Percentiles rank a stretch among this genome's conserved stretches.
These are phyloP conservation scores for Roridomyces roridus DNA, from an alignment of 768 basidiomycete species.

Conservation along the genomic window DNA sequence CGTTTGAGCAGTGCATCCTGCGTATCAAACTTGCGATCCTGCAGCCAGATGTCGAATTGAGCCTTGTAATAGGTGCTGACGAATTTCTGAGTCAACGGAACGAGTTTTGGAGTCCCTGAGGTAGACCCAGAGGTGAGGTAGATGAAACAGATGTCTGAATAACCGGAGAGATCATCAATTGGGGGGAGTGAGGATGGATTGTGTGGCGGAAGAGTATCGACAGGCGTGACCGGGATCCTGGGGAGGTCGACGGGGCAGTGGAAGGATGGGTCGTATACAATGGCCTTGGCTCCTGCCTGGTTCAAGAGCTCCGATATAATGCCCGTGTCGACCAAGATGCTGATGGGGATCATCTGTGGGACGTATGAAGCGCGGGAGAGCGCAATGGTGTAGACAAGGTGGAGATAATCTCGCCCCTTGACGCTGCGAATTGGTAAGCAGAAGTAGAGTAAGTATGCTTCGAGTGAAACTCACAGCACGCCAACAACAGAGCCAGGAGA, in stretches of 20 bases:
- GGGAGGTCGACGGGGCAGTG: conserved; percentile 1
- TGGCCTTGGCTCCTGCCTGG: conserved; percentile 3
- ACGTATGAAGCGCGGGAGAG: conserved; percentile 3
- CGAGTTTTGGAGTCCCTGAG: conserved; percentile 7
- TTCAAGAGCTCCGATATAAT: conserved; percentile 4
- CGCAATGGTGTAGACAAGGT: conserved; percentile 4
- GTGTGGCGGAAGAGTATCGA: background rate
- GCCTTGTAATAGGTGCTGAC: conserved; percentile 3
- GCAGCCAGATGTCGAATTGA: conserved; percentile 3
- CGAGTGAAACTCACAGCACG: background rate
- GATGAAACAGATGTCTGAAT: conserved; percentile 8
- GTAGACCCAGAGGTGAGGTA: conserved; percentile 8
- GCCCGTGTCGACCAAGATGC: conserved; percentile 1
- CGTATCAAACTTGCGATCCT: background rate
- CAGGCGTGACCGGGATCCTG: background rate
- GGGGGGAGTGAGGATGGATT: conserved; percentile 1
- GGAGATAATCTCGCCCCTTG: background rate
- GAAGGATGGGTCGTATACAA: conserved; percentile 9
- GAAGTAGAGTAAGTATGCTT: background rate
- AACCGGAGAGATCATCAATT: background rate
- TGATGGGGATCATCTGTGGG: conserved; percentile 1
- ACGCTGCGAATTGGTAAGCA: background rate
- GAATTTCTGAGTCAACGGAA: conserved; percentile 8
- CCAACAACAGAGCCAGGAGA: conserved; percentile 6
- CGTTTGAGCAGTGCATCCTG: conserved; percentile 3